Base-by-base conservation (phyloP, 2,329 filamentous ascomycete species). In the Geosmithia putterillii region DNA sequence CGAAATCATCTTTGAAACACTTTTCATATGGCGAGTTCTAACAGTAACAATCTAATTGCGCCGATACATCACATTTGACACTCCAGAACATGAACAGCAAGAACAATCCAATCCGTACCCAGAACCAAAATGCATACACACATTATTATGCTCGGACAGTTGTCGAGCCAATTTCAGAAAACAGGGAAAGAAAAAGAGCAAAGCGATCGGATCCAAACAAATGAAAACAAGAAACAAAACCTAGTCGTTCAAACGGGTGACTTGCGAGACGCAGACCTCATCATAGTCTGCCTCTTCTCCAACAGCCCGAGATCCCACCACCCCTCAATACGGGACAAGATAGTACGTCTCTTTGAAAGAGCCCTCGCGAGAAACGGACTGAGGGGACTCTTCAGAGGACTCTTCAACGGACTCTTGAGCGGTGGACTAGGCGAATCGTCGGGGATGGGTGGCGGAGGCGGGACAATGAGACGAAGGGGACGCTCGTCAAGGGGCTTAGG, bases 301-400 rank as follows among this genome's bases (percentile, higher is more conserved):
- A 74, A 48, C 44, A 74, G 52, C 4, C 63, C 67, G 44, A 74
- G 55, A 54, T 74, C 71, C 71, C 71, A 75, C 71, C 71, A 75
- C 5, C 71, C 71, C 37, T 73, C 70, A 22, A 74, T 59, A 18
- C 64, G 57, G 35, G 67, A 60, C 47, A 71, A 57, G 19, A 75
- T 55, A 1, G 70, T 74, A 58, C 59, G 70, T 7, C 69, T 61
- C 50, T 60, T 64, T 23, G 61, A 60, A 43, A 57, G 61, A 2
- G 47, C 51, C 44, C 47, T 50, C 38, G 51, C 51, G 2, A 56
- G 44, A 15, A 54, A 44, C 38, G 57, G 57, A 21, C 56, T 56
- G 32, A 49, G 42, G 20, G 52, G 45, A 21, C 45, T 45, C 32
- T 46, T 41, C 3, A 14, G 28, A 32, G 4, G 28, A 32, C n/a